phyloP scores from a whole-genome alignment of 2,329 filamentous ascomycete species.

The Claviceps sp. region DNA sequence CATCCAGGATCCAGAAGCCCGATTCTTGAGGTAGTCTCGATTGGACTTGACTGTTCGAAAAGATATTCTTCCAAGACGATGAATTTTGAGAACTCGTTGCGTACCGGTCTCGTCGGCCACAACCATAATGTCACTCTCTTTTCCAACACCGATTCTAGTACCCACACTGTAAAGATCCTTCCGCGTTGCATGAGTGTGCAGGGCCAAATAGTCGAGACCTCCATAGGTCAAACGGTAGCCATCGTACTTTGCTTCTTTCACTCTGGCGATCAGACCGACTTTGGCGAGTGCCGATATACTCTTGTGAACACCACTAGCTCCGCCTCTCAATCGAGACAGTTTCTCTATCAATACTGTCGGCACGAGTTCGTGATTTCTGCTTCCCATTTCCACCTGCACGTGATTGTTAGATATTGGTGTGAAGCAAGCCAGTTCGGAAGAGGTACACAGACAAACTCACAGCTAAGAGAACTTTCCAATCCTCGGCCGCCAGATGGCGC shows the following conservation, averaged over 20 bases:
- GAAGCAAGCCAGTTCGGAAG: neutral
- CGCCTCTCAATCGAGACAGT: constrained; percentile 67
- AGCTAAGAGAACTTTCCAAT: constrained; percentile 89
- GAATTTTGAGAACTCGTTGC: constrained; percentile 86
- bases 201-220: constrained; percentile 90
- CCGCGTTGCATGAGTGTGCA: constrained; percentile 74
- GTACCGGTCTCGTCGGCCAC: constrained; percentile 67
- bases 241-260: constrained; percentile 95
- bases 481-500: constrained; percentile 81
- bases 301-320: constrained; percentile 65
- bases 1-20: constrained; percentile 82
- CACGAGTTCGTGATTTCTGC: constrained; percentile 93
- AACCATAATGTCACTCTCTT: constrained; percentile 94
- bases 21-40: constrained; percentile 82
- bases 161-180: constrained; percentile 83
- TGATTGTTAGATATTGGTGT: neutral
- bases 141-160: constrained; percentile 88
- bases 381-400: constrained; percentile 74
- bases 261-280: constrained; percentile 74
- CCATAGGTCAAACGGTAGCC: constrained; percentile 95
- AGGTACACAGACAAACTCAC: constrained; percentile 38
- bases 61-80: constrained; percentile 86
- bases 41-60: constrained; percentile 95
- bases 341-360: constrained; percentile 80
- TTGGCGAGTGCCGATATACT: constrained; percentile 89